Conservation (phyloP, 805 yeast species). For the Candida tammaniensis region DNA sequence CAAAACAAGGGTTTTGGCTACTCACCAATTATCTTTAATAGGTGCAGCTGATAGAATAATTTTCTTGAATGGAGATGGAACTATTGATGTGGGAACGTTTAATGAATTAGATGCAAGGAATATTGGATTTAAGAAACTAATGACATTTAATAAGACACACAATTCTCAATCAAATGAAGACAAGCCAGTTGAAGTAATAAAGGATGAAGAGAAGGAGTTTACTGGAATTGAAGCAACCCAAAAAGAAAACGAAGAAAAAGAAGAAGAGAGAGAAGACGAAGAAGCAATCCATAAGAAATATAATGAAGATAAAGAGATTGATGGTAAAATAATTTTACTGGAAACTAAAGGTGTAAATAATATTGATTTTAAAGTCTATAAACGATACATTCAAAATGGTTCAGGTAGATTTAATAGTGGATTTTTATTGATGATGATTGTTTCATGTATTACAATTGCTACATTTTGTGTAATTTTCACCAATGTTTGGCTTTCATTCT, state of each 20-base stretch:
- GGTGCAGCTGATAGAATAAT: conserved; percentile 25
- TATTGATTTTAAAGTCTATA: conserved; percentile 48
- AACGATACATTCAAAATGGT: conserved; percentile 50
- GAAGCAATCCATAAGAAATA: conserved; percentile 30
- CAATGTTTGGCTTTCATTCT: conserved; percentile 79
- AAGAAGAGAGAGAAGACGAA: conserved; percentile 18
- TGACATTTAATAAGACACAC: conserved; percentile 21
- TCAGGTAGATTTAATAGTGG: conserved; percentile 42
- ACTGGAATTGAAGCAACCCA: conserved; percentile 23
- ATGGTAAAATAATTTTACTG: conserved; percentile 32
- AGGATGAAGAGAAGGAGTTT: conserved; percentile 14
- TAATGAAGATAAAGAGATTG: conserved; percentile 24
- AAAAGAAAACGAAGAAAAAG: not conserved
- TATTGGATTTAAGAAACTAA: conserved; percentile 23
- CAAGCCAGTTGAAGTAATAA: no score
- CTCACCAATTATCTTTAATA: conserved; percentile 30
- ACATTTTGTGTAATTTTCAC: conserved; percentile 56
- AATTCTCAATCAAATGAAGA: conserved; percentile 17
- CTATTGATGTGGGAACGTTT: conserved; percentile 25
- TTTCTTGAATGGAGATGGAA: conserved; percentile 28
- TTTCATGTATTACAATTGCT: conserved; percentile 18
- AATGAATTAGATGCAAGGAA: conserved; percentile 21
- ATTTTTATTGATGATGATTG: conserved; percentile 19
- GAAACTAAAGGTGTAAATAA: conserved; percentile 62
- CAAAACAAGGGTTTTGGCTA: conserved; percentile 29